A percentile compares a stretch with the other conserved stretches of the same genome.
Conservation (phyloP, 352 stramenopile species). For the Phytophthora uliginosa region DNA sequence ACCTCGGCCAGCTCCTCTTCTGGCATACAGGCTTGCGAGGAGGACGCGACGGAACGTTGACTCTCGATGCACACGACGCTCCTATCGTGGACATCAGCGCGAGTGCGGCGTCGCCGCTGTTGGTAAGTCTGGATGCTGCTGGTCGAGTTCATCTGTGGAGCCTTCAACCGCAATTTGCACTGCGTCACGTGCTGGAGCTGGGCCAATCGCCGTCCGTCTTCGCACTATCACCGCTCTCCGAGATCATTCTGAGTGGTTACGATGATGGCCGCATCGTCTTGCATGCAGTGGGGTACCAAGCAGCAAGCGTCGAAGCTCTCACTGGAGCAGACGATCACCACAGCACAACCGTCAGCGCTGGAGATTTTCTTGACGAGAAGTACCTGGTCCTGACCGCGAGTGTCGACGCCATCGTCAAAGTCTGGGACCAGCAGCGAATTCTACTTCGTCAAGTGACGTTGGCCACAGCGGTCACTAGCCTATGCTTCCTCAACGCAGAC, state of each 20-base stretch:
- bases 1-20: conserved; percentile 75
- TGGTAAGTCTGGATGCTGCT: conserved; percentile 64
- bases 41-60: conserved; percentile 45
- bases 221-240: conserved; percentile 55
- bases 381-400: conserved; percentile 65
- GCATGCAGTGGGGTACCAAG: conserved; percentile 52
- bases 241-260: conserved; percentile 68
- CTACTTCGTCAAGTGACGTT: conserved; percentile 69
- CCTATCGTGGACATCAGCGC: conserved; percentile 50
- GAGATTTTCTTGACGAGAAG: conserved; percentile 73
- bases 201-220: conserved; percentile 64
- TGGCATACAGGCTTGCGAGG: conserved; percentile 68
- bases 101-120: conserved; percentile 54
- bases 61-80: conserved; percentile 66
- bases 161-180: conserved; percentile 64
- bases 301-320: conserved; percentile 47
- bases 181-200: conserved; percentile 62
- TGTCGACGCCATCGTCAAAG: conserved; percentile 77
- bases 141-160: conserved; percentile 64
- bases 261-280: conserved; percentile 71
- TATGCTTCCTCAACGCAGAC: conserved; percentile 77
- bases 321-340: conserved; percentile 55
- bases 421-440: conserved; percentile 74
- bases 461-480: conserved; percentile 62
- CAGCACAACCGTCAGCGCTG: conserved; percentile 65